Percentiles rank a stretch among this genome's conserved stretches.
phyloP scores from a whole-genome alignment of 2,329 filamentous ascomycete species.

The Colletotrichum sp. region DNA sequence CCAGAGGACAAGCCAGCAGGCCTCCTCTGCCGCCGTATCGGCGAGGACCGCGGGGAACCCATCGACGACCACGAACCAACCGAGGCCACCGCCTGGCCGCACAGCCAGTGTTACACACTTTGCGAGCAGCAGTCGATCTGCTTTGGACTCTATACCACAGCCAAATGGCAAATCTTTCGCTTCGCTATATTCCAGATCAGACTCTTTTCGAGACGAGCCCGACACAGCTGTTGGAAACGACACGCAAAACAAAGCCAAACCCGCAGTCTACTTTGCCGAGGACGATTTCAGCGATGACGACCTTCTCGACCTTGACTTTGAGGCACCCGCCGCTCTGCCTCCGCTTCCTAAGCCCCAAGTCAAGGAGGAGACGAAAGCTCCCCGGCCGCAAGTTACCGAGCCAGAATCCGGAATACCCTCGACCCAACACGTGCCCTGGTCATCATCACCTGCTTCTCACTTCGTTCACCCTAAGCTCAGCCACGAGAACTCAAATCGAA shows the following conservation, averaged over 20 bases:
- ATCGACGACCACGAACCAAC: slow-evolving; percentile 9
- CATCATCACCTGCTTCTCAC: slow-evolving; percentile 65
- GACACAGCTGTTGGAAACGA: slow-evolving; percentile 17
- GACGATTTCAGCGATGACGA: slow-evolving; percentile 89
- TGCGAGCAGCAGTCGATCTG: slow-evolving; percentile 23
- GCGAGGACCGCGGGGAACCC: slow-evolving; percentile 37
- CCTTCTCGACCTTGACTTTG: slow-evolving; percentile 72
- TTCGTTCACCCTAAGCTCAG: slow-evolving; percentile 37
- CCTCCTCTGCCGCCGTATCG: slow-evolving; percentile 39
- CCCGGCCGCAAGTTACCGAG: slow-evolving; percentile 7
- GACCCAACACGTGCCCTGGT: slow-evolving; percentile 68
- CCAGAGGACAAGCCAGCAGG: slow-evolving; percentile 41
- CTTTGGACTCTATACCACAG: not conserved
- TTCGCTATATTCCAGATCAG: slow-evolving; percentile 48
- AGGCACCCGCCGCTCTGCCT: slow-evolving; percentile 61
- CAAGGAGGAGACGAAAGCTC: slow-evolving; percentile 28
- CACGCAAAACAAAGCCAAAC: slow-evolving; percentile 27
- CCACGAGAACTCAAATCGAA: slow-evolving; percentile 15
- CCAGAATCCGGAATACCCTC: not conserved
- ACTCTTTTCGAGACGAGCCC: slow-evolving; percentile 52
- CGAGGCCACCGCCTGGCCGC: not conserved
- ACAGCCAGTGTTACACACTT: slow-evolving; percentile 20
- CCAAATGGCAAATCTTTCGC: slow-evolving; percentile 28
- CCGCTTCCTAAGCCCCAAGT: slow-evolving; percentile 25
- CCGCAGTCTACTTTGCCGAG: slow-evolving; percentile 68